Evolutionary conservation across 2,329 filamentous ascomycete genomes (phyloP), one percentile per base, ranked within the genome.

Genomic region (Trematosphaeria pertusa): DNA sequence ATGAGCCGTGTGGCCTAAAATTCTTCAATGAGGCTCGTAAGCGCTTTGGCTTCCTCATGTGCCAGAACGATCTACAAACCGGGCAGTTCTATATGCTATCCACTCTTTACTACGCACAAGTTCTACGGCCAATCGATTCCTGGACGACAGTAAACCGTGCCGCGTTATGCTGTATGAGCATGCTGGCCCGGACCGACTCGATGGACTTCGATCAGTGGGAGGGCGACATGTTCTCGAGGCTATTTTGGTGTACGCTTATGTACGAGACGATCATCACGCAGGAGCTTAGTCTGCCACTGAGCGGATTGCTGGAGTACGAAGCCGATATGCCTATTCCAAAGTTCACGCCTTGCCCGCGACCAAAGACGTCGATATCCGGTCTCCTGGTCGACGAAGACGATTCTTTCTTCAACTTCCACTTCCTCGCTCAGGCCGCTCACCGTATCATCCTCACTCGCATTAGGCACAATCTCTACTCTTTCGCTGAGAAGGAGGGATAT

Each of bases 201-300:
- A 50, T 68, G 20, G 73, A 76, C 70, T 79, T 71, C 42, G 74
- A 81, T 45, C 65, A 76, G 21, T 82, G 79, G 79, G 76, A 79
- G 48, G 75, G 77, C 4, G 80, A 82, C 58, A 82, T 82, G 78
- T 76, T 81, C 48, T 79, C 78, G 2, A 71, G 79, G 14, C 70
- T 81, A 1, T 82, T 80, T 52, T 82, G 80, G 80, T 81, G 77
- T 46, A 78, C 77, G 12, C 67, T 81, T 34, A 80, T 81, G 78
- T 79, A 80, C 52, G 79, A 82, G 54, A 80, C 78, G 1, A 79
- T 82, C 41, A 74, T 82, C 10, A 78, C 78, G 0, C 79, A 82
- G 59, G 80, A 82, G 49, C 67, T 82, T 9, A 75, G 79, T 49
- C 70, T 82, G 7, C 79, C 80, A 3, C 68, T 77, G 12, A 81